These are phyloP conservation scores for Botryosphaeria dothidea DNA, from an alignment of 2,329 filamentous ascomycete genomes.

Conservation along the genomic window DNA sequence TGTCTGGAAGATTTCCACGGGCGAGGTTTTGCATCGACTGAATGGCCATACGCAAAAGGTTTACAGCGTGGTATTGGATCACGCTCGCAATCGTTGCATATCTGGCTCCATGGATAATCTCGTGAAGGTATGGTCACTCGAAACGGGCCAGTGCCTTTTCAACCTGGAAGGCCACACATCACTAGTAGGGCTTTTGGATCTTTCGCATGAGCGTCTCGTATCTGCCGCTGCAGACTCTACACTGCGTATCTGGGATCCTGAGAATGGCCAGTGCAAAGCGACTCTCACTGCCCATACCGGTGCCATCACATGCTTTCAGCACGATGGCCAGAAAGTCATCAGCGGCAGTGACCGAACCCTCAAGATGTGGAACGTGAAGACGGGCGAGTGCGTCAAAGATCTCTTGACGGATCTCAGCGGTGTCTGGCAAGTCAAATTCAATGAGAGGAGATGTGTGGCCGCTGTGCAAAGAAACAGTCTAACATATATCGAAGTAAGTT, in stretches of 20 bases:
- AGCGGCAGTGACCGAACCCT: constrained; percentile 92
- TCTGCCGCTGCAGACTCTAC: constrained; percentile 96
- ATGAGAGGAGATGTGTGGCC: constrained; percentile 90
- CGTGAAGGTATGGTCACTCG: constrained; percentile 96
- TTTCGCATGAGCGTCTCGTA: constrained; percentile 86
- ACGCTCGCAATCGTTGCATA: constrained; percentile 89
- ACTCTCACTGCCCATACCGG: constrained; percentile 92
- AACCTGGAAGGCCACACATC: constrained; percentile 92
- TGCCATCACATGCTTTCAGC: constrained; percentile 98
- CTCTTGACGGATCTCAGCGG: constrained; percentile 89
- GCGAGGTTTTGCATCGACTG: constrained; percentile 80
- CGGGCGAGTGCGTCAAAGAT: constrained; percentile 89
- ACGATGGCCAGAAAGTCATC: constrained; percentile 95
- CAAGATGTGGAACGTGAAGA: constrained; percentile 98
- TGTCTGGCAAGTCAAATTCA: constrained; percentile 99
- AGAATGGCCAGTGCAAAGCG: constrained; percentile 85
- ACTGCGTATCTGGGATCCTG: constrained; percentile 93
- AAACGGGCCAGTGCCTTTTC: constrained; percentile 80
- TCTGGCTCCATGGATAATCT: constrained; percentile 98
- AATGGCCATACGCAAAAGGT: constrained; percentile 90
- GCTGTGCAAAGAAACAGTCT: constrained; percentile 90
- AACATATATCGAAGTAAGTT: constrained; percentile 90
- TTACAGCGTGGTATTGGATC: constrained; percentile 94
- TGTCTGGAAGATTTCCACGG: constrained; percentile 98
- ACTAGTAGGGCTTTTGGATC: constrained; percentile 86